Percentiles rank a stretch among this genome's conserved stretches.
Evolutionary conservation across 2,329 filamentous ascomycete species (phyloP).

Genomic region (Ophioceras dolichostomum): DNA sequence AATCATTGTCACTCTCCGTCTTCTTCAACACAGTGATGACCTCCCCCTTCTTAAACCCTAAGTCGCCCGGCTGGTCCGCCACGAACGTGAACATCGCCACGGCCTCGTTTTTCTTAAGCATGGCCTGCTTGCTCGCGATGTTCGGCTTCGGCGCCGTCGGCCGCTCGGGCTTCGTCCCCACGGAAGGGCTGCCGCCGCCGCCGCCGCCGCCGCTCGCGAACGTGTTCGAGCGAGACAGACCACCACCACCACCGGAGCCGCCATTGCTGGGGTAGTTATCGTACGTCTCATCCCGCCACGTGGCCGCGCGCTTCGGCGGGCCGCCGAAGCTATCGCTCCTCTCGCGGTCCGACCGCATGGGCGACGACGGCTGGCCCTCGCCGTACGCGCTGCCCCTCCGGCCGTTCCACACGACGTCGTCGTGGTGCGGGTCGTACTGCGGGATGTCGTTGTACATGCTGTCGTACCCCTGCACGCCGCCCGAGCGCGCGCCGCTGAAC

Average conservation of each 20-base stretch:
- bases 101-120: constrained; percentile 63
- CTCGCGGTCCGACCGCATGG: constrained; percentile 21
- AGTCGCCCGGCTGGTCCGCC: constrained; percentile 79
- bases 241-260: constrained; percentile 2
- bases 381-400: constrained; percentile 58
- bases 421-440: constrained; percentile 72
- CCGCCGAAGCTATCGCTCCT: constrained; percentile 27
- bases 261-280: constrained; percentile 36
- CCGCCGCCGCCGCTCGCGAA: constrained; percentile 25
- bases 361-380: constrained; percentile 36
- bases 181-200: constrained; percentile 23
- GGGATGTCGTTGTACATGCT: constrained; percentile 89
- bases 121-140: constrained; percentile 48
- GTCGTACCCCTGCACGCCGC: constrained; percentile 32
- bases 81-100: constrained; percentile 91
- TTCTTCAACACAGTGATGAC: constrained; percentile 90
- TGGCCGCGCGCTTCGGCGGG: constrained; percentile 46
- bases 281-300: constrained; percentile 68
- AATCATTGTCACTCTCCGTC: constrained; percentile 88
- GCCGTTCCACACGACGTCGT: constrained; percentile 61
- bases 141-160: constrained; percentile 85
- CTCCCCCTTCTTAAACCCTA: constrained; percentile 96
- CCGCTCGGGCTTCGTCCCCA: constrained; percentile 46
- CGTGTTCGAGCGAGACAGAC: constrained; percentile 37
- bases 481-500: constrained; percentile 55